These are phyloP conservation scores for Trichophyton rubrum DNA, from an alignment of 2,329 filamentous ascomycete species.

Conservation along the genomic window DNA sequence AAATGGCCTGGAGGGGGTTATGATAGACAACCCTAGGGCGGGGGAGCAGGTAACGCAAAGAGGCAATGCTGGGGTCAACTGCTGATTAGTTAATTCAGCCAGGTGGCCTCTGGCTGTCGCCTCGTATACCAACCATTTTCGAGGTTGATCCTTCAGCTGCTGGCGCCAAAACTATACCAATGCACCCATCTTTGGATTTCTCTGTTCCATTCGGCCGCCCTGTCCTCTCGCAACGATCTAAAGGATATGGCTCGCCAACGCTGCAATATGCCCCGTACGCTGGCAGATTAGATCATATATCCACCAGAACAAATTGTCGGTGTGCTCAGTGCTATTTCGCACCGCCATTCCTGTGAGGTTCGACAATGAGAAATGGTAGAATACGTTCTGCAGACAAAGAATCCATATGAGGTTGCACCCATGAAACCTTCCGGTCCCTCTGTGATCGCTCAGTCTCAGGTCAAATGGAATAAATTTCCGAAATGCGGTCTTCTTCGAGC, in stretches of 20 bases:
- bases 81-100: not conserved
- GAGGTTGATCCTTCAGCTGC: not conserved
- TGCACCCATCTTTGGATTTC: not conserved
- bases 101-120: not conserved
- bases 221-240: not conserved
- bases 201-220: not conserved
- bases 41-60: not conserved
- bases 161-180: not conserved
- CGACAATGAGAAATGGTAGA: not conserved
- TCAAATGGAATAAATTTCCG: constrained; percentile 4
- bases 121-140: not conserved
- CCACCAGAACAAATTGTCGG: not conserved
- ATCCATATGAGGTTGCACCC: not conserved
- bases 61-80: not conserved
- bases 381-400: not conserved
- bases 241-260: not conserved
- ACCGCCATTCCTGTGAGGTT: not conserved
- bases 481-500: not conserved
- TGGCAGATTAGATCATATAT: not conserved
- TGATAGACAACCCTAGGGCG: not conserved
- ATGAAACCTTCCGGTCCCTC: not conserved
- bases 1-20: not conserved
- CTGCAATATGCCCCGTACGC: not conserved
- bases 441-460: not conserved
- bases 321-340: not conserved